Conservation (phyloP, 164 flowering plant species). For the Saururus chinensis region DNA sequence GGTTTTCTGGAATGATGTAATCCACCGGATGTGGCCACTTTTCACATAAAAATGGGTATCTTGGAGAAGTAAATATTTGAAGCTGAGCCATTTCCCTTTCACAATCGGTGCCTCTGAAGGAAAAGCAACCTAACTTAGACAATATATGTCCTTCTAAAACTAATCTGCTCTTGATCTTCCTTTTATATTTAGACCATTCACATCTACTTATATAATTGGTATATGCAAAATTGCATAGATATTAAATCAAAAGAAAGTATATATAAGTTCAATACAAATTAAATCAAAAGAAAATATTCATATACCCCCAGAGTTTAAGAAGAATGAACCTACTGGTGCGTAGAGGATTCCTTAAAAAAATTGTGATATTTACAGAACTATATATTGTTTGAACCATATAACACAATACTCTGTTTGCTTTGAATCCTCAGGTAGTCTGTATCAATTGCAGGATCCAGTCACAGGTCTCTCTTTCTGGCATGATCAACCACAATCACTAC, state of each 20-base stretch:
- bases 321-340: not conserved
- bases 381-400: not conserved
- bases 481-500: conserved; percentile 50
- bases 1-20: conserved; percentile 85
- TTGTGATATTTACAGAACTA: not conserved
- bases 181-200: conserved; percentile 2
- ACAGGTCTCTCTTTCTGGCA: conserved; percentile 79
- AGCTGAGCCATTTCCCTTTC: conserved; percentile 68
- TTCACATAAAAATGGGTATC: conserved; percentile 81
- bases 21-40: conserved; percentile 99
- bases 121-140: not conserved
- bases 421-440: conserved; percentile 3
- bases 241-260: too few relatives aligned
- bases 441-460: conserved; percentile 70
- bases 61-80: conserved; percentile 59
- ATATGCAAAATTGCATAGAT: too few relatives aligned
- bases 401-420: not conserved
- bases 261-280: too few relatives aligned
- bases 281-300: too few relatives aligned
- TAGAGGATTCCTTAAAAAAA: too few relatives aligned
- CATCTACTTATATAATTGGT: too few relatives aligned
- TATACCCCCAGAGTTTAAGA: not conserved
- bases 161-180: not conserved
- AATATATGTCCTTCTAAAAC: not conserved
- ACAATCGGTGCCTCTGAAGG: conserved; percentile 32